Base-by-base conservation (phyloP, 805 yeast species). In the Scheffersomyces spartinae region DNA sequence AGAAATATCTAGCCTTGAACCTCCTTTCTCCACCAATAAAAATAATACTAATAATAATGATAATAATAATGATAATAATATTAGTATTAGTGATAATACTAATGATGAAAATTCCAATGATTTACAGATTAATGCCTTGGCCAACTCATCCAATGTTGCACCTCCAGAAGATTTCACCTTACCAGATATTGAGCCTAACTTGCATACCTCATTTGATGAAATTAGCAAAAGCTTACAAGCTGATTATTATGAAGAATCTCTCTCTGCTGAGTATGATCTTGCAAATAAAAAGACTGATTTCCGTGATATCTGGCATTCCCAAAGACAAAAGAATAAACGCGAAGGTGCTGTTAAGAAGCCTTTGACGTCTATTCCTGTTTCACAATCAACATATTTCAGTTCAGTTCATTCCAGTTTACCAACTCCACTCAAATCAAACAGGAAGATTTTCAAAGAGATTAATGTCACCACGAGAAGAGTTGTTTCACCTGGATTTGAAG, bases 221-320 rank as follows among this genome's bases (percentile, higher is more conserved):
- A 36, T 58, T 13, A 51, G 58, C 8, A 38, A 38, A 23, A 38
- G 35, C 11, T 20, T 49, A 16, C 39, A 44, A 7, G 25, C 31
- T 9, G 23, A 40, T 7, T 21, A 26, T 10, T 27, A 35, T n/a
- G n/a, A n/a, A n/a, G n/a, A n/a, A n/a, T n/a, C n/a, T n/a, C n/a
- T n/a, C n/a, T n/a, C n/a, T n/a, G n/a, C n/a, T n/a, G n/a, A n/a
- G n/a, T n/a, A n/a, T n/a, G n/a, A n/a, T n/a, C n/a, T n/a, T n/a
- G n/a, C n/a, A 8, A 41, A 36, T 15, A 39, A 43, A 15, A 40
- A 50, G 2, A 26, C 36, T 4, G 36, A 43, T 26, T 61, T 48
- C 33, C 42, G 58, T 15, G 47, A 62, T 3, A 61, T 61, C 15
- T 61, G 67, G 67, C 64, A 49, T 26, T 45, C 53, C 2, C 67